Evolutionary conservation across 805 yeast species (phyloP), one percentile per base, ranked within the genome.

Genomic region (Cephaloascus fragrans): DNA sequence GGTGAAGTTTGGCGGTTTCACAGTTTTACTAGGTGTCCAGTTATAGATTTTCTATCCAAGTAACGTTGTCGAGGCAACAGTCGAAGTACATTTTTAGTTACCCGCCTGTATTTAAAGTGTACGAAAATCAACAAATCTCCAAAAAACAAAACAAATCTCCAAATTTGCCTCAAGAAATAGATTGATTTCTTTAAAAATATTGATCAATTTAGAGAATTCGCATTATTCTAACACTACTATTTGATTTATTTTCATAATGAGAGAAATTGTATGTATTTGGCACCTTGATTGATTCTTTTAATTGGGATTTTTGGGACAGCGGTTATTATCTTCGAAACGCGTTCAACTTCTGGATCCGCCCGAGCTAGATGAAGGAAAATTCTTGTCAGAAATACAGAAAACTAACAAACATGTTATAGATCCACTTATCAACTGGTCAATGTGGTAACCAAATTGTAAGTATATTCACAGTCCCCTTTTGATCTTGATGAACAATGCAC

Each of bases 351-450:
- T n/a, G n/a, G n/a, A n/a, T n/a, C n/a, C n/a, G n/a, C n/a, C n/a
- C n/a, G n/a, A n/a, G n/a, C n/a, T n/a, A n/a, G n/a, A n/a, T n/a
- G n/a, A n/a, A n/a, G n/a, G n/a, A n/a, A n/a, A n/a, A n/a, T n/a
- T n/a, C n/a, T n/a, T n/a, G n/a, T n/a, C n/a, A n/a, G n/a, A n/a
- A n/a, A n/a, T n/a, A n/a, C n/a, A n/a, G n/a, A n/a, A n/a, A n/a
- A n/a, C n/a, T n/a, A n/a, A n/a, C n/a, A n/a, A n/a, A n/a, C n/a
- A n/a, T n/a, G n/a, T 31, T 44, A 34, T 62, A 81, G 93, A 86
- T 89, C 64, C 97, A 89, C 67, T 76, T 89, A 64, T 89, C 97
- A 43, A 83, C 96, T 42, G 97, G 97, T 65, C 97, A 89, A 72
- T 88, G 97, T 78, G 96, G 97, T 79, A 89, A 89, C 77, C 97